Evolutionary conservation across 139 green algal species (phyloP).

Genomic region (Coelastrella sp.): DNA sequence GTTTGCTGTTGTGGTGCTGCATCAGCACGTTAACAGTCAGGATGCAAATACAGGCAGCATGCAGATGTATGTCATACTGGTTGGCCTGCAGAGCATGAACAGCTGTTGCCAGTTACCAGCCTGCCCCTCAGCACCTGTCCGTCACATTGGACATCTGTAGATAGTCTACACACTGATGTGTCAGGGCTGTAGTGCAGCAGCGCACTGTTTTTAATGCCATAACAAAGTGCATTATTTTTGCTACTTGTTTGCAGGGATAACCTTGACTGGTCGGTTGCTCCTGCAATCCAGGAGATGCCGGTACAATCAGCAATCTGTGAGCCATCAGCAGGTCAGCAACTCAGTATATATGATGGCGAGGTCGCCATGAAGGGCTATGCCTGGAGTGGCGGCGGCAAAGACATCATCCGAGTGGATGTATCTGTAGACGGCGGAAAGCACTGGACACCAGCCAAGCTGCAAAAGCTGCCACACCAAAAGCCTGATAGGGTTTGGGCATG

Average conservation of each 20-base stretch:
- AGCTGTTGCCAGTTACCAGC: no score
- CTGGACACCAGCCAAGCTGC: slow-evolving; percentile 70
- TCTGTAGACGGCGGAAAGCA: slow-evolving; percentile 81
- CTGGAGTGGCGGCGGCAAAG: slow-evolving; percentile 82
- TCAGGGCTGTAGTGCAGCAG: no score
- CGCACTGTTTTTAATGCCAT: no score
- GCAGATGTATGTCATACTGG: no score
- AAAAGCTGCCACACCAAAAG: slow-evolving; percentile 40
- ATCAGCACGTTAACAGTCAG: no score
- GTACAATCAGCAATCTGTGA: slow-evolving; percentile 84
- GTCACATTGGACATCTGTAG: no score
- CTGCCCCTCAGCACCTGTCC: no score
- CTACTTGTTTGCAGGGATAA: slow-evolving; percentile 80
- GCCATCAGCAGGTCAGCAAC: slow-evolving; percentile 53
- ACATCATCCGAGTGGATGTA: slow-evolving; percentile 89
- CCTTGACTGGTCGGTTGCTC: slow-evolving; percentile 79
- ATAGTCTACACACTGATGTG: no score
- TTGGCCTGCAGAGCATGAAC: no score
- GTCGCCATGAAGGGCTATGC: slow-evolving; percentile 78
- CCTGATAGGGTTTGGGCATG: slow-evolving; percentile 77
- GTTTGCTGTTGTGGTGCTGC: no score
- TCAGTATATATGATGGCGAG: slow-evolving; percentile 55
- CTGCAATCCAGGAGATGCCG: slow-evolving; percentile 77
- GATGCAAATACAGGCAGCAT: no score
- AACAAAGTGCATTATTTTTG: neutral